Base-by-base conservation (phyloP, 73 alveolate species). In the Stentor coeruleus region DNA sequence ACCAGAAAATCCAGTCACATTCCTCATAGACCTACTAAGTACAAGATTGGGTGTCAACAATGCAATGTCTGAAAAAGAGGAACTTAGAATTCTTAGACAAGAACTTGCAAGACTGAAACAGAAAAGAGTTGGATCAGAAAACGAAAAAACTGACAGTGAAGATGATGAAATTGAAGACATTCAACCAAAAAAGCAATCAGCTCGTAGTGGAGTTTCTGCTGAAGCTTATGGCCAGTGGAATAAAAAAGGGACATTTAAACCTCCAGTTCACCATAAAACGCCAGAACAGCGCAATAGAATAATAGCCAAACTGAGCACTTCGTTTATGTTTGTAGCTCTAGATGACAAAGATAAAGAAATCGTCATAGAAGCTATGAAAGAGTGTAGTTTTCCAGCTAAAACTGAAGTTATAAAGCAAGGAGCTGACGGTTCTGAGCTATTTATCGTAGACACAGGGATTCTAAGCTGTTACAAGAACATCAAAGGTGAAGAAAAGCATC, bases 171-270 rank as follows among this genome's bases (percentile, higher is more conserved):
- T 66, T 0, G 90, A 84, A 36, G 89, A 81, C 37, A 35, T 38
- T 31, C 58, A 83, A 37, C 28, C 38, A 28, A 38, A 66, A 83
- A 41, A 66, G 41, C 33, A 83, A 83, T 81, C 84, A 39, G 66
- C 75, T 35, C 75, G 90, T 77, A 42, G 92, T 38, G 89, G 95
- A 73, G 97, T 88, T 66, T 87, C 97, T 74, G 98, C 99, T 39
- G 99, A 97, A 90, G 99, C 94, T 2, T 97, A 87, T 81, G 99
- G 99, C 40, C 83, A 72, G 39, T 93, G 90, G 90, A 97, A 97
- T 85, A 90, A 91, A 74, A 93, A 93, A 82, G 96, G 90, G 60
- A 95, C 75, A 58, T 93, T 81, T 82, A 85, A 74, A 3, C 92
- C 97, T 30, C 87, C 94, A 85, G 92, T 89, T 3, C 86, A 89